These are phyloP conservation scores for Suaeda aralocaspica DNA, from an alignment of 148 eudicot species.

Conservation along the genomic window DNA sequence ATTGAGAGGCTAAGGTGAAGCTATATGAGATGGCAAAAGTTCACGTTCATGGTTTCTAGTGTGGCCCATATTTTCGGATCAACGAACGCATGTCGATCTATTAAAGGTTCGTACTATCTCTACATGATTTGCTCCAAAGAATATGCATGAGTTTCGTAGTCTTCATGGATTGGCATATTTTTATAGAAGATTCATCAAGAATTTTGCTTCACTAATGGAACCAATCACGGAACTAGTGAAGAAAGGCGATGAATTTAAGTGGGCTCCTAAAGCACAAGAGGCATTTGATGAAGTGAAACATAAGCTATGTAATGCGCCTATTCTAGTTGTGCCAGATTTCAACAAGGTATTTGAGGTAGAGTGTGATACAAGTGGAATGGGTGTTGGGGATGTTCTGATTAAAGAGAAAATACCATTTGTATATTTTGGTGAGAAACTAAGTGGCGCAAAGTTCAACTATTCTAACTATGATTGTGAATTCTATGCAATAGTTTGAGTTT, in stretches of 20 bases:
- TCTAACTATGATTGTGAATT: not conserved
- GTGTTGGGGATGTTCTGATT: not conserved
- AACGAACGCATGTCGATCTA: not conserved
- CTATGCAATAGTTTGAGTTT: not conserved
- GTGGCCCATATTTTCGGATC: no score
- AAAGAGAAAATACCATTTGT: not conserved
- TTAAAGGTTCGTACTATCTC: not conserved
- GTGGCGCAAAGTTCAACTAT: not conserved
- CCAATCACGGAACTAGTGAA: no score
- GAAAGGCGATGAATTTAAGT: no score
- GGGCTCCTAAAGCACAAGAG: not conserved
- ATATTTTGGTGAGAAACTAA: not conserved
- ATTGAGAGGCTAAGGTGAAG: no score
- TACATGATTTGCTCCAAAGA: not conserved
- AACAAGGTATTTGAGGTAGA: not conserved
- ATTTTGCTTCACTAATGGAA: no score
- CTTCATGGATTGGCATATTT: not conserved
- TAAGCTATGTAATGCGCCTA: not conserved
- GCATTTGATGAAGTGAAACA: not conserved
- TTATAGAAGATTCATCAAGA: not conserved
- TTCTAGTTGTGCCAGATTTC: not conserved
- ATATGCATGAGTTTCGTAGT: not conserved
- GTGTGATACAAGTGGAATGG: not conserved
- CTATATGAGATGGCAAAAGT: no score
- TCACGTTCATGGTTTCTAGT: not conserved